These are phyloP conservation scores for Fusarium continuum DNA, from an alignment of 2,329 filamentous ascomycete species.

Conservation along the genomic window DNA sequence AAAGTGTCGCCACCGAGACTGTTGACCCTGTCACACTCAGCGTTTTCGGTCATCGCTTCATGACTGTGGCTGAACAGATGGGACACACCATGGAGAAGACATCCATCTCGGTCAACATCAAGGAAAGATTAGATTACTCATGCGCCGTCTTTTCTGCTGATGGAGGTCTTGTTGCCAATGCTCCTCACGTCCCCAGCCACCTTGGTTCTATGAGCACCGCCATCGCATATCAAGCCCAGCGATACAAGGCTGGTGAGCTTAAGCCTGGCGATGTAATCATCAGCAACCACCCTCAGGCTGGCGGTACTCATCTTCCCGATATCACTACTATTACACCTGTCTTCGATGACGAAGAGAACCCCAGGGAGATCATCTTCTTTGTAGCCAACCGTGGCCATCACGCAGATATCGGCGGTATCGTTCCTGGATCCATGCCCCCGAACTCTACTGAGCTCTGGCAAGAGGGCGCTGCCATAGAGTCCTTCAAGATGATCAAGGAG, in stretches of 20 bases:
- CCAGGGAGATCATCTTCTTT: constrained; percentile 47
- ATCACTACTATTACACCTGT: constrained; percentile 44
- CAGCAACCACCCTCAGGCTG: constrained; percentile 41
- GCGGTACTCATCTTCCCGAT: constrained; percentile 42
- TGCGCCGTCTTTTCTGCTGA: constrained; percentile 80
- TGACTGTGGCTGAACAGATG: constrained; percentile 86
- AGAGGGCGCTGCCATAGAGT: constrained; percentile 66
- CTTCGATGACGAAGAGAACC: constrained; percentile 44
- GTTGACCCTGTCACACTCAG: constrained; percentile 78
- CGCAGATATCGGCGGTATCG: constrained; percentile 63
- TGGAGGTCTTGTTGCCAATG: constrained; percentile 44
- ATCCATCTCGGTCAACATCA: constrained; percentile 78
- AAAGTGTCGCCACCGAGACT: constrained; percentile 45
- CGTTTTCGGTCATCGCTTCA: constrained; percentile 81
- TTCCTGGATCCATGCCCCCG: constrained; percentile 79
- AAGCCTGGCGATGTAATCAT: constrained; percentile 37
- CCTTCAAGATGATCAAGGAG: constrained; percentile 43
- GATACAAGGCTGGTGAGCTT: constrained; percentile 32
- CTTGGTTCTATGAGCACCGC: constrained; percentile 37
- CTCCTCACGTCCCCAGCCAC: constrained; percentile 34
- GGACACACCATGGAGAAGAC: constrained; percentile 80
- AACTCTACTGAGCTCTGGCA: constrained; percentile 68
- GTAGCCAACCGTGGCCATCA: constrained; percentile 48
- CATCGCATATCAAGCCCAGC: constrained; percentile 33
- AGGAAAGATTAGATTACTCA: constrained; percentile 81